These are phyloP conservation scores for Ascoidea rubescens DNA, from an alignment of 805 yeast genomes.

Conservation along the genomic window DNA sequence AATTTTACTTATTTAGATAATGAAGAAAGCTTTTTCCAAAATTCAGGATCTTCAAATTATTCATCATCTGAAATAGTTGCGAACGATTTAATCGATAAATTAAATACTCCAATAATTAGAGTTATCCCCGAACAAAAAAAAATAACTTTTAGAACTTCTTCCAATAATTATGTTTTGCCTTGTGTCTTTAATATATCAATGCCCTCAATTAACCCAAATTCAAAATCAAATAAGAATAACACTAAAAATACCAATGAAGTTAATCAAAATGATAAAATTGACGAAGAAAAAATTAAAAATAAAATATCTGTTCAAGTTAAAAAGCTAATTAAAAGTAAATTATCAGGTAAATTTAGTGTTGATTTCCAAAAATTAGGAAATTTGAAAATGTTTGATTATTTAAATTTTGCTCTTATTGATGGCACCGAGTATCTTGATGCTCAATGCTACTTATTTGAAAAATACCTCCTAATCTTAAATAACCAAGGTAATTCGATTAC, in stretches of 20 bases:
- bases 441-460: slow-evolving; percentile 20
- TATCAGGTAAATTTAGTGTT: not conserved
- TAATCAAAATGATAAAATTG: not conserved
- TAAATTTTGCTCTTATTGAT: not conserved
- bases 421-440: not conserved
- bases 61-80: not conserved
- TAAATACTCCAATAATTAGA: slow-evolving; percentile 2
- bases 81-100: not conserved
- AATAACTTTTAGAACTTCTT: slow-evolving; percentile 1
- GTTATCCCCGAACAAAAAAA: slow-evolving; percentile 5
- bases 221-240: too few species aligned
- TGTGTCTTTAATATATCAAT: slow-evolving; percentile 6
- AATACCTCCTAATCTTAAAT: slow-evolving; percentile 17
- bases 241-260: too few species aligned
- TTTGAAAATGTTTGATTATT: slow-evolving; percentile 25
- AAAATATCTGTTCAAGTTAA: not conserved
- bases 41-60: not conserved
- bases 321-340: too few species aligned
- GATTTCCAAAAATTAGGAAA: slow-evolving; percentile 13
- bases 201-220: not conserved
- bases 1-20: too few species aligned
- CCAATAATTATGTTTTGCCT: slow-evolving; percentile 3
- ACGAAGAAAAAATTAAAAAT: not conserved
- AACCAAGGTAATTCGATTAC: slow-evolving; percentile 15
- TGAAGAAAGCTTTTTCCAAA: too few species aligned